Percentiles rank a stretch among this genome's conserved stretches.
phyloP scores from a whole-genome alignment of 306 rosid genomes.

The Lathyrus tuberosus region DNA sequence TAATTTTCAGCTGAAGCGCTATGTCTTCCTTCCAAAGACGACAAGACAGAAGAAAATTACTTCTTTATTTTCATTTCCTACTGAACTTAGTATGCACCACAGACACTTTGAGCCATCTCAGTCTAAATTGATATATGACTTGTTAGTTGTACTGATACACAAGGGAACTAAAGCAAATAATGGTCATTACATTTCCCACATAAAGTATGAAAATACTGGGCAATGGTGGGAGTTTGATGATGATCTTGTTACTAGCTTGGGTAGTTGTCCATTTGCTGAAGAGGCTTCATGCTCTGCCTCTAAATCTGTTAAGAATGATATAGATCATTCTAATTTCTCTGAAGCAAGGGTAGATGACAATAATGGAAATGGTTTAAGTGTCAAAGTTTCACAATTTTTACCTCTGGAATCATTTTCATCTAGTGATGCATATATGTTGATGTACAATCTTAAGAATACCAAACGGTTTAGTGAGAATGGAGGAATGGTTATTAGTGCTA shows the following conservation, averaged over 20 bases:
- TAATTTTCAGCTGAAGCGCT: too few species aligned
- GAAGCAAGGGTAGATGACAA: too few species aligned
- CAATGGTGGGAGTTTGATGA: too few species aligned
- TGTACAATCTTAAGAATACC: conserved; percentile 70
- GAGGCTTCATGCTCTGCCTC: too few species aligned
- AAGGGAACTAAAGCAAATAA: conserved; percentile 95
- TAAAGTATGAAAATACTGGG: conserved; percentile 86
- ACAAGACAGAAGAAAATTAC: conserved; percentile 95
- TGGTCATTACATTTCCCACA: conserved; percentile 94
- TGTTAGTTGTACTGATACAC: conserved; percentile 93
- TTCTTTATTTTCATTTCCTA: conserved; percentile 81
- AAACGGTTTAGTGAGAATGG: conserved; percentile 39
- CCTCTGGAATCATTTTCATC: conserved; percentile 67
- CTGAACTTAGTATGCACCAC: conserved; percentile 71
- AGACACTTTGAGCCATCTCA: conserved; percentile 74
- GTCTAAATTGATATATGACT: conserved; percentile 67
- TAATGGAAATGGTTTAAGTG: too few species aligned
- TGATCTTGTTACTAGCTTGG: too few species aligned
- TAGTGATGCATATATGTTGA: conserved; percentile 91
- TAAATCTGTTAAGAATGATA: too few species aligned
- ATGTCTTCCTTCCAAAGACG: conserved; percentile 95
- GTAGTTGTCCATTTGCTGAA: too few species aligned
- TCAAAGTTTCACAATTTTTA: too few species aligned
- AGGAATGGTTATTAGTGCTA: conserved; percentile 41
- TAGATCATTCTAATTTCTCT: too few species aligned